phyloP scores from a whole-genome alignment of 78 protist genomes.

The Dictyostelium intermedium region DNA sequence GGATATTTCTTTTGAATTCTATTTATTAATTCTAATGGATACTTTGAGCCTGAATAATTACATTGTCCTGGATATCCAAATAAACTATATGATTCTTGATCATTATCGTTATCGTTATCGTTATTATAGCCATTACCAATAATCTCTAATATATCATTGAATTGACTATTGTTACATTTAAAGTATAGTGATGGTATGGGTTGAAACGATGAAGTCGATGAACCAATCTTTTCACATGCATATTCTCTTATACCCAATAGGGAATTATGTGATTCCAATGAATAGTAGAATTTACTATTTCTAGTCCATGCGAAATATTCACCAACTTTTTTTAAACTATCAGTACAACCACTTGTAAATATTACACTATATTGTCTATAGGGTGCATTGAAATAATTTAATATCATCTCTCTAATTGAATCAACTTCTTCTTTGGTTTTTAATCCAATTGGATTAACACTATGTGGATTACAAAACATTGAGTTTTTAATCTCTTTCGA shows the following conservation, averaged over 20 bases:
- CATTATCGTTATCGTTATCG: neutral
- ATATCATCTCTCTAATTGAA: conserved; percentile 39
- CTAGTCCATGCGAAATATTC: conserved; percentile 88
- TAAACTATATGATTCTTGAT: neutral
- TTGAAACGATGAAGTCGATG: neutral
- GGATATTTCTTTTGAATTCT: neutral
- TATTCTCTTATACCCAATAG: conserved; percentile 91
- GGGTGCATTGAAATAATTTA: conserved; percentile 76
- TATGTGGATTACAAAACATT: conserved; percentile 79
- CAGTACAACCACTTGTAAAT: conserved; percentile 92
- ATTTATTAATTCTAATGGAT: conserved; percentile 47
- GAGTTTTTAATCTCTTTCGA: neutral
- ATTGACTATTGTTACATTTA: neutral
- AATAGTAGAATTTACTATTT: conserved; percentile 41
- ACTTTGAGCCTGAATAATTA: conserved; percentile 69
- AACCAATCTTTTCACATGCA: conserved; percentile 31
- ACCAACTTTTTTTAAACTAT: conserved; percentile 84
- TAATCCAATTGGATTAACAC: conserved; percentile 34
- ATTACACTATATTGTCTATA: conserved; percentile 84
- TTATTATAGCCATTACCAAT: neutral
- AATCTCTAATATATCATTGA: neutral
- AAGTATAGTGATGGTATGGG: conserved; percentile 24
- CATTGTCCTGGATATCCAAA: conserved; percentile 80
- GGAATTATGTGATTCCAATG: conserved; percentile 82
- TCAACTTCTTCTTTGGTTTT: conserved; percentile 13